phyloP scores from a whole-genome alignment of 2,329 filamentous ascomycete genomes.

The Arthroderma sp. region DNA sequence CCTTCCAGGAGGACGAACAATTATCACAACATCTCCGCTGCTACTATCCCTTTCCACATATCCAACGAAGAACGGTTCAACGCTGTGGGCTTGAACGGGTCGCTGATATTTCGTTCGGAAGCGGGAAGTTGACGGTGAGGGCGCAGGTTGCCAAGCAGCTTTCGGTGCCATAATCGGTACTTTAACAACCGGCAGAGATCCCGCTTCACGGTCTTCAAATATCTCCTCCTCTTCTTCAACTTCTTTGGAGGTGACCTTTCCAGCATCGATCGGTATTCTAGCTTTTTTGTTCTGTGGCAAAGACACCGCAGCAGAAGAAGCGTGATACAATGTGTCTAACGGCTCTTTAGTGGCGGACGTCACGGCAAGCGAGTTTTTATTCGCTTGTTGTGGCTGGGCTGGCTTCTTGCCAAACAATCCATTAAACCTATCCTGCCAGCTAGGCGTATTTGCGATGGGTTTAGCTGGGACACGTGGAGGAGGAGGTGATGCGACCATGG shows the following conservation, averaged over 20 bases:
- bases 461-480: conserved; percentile 26
- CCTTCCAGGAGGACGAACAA: conserved; percentile 37
- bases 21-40: conserved; percentile 24
- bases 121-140: conserved; percentile 21
- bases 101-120: conserved; percentile 38
- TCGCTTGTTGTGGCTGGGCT: conserved; percentile 31
- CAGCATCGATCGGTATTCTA: conserved; percentile 26
- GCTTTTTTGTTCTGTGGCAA: conserved; percentile 39
- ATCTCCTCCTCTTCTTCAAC: conserved; percentile 69
- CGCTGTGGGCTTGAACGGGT: conserved; percentile 39
- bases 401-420: conserved; percentile 55
- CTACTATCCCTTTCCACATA: conserved; percentile 24
- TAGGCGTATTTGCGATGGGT: conserved; percentile 34
- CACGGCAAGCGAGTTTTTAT: conserved; percentile 44
- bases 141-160: conserved; percentile 49
- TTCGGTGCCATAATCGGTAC: conserved; percentile 52
- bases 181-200: conserved; percentile 57
- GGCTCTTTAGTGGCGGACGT: conserved; percentile 55
- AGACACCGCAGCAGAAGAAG: conserved; percentile 54
- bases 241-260: conserved; percentile 46
- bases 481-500: conserved; percentile 27
- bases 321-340: conserved; percentile 43
- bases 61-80: conserved; percentile 32
- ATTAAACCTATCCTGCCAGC: conserved; percentile 77
- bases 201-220: conserved; percentile 70